A percentile compares a stretch with the other conserved stretches of the same genome.
These are phyloP conservation scores for Pythium coloratum DNA, from an alignment of 352 stramenopile genomes.

Conservation along the genomic window DNA sequence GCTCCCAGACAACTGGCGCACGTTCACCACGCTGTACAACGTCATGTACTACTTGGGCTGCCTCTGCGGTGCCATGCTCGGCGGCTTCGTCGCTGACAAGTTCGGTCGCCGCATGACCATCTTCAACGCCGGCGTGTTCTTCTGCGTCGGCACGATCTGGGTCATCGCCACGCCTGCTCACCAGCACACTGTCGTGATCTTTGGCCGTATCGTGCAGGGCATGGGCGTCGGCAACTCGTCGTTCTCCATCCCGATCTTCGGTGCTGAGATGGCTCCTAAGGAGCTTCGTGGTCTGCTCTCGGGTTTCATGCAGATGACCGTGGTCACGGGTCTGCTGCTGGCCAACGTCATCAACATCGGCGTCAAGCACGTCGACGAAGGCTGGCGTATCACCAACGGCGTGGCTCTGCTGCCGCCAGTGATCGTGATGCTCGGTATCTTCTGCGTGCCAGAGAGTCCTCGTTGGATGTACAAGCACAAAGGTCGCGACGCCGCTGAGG, in stretches of 20 bases:
- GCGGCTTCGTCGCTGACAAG: conserved; percentile 34
- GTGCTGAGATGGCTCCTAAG: conserved; percentile 43
- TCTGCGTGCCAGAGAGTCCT: conserved; percentile 50
- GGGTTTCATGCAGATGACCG: conserved; percentile 46
- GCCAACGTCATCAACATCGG: conserved; percentile 40
- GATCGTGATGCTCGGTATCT: conserved; percentile 45
- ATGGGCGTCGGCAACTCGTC: conserved; percentile 48
- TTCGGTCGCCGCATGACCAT: conserved; percentile 42
- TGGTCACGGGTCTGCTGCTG: conserved; percentile 40
- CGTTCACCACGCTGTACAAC: conserved; percentile 47
- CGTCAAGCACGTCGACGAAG: conserved; percentile 27
- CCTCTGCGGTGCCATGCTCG: conserved; percentile 34
- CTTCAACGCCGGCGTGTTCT: conserved; percentile 38
- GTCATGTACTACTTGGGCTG: conserved; percentile 48
- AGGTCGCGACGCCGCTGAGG: conserved; percentile 30
- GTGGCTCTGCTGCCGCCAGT: conserved; percentile 35
- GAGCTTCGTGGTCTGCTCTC: conserved; percentile 41
- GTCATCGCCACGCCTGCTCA: conserved; percentile 26
- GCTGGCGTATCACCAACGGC: conserved; percentile 40
- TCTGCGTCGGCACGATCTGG: conserved; percentile 40
- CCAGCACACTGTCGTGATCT: conserved; percentile 29
- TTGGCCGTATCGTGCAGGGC: conserved; percentile 40
- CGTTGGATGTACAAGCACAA: conserved; percentile 51
- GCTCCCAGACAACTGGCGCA: no score
- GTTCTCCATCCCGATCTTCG: conserved; percentile 45